A percentile compares a stretch with the other conserved stretches of the same genome.
phyloP scores from a whole-genome alignment of 2,329 filamentous ascomycete species.

The Fusarium vanettenii region DNA sequence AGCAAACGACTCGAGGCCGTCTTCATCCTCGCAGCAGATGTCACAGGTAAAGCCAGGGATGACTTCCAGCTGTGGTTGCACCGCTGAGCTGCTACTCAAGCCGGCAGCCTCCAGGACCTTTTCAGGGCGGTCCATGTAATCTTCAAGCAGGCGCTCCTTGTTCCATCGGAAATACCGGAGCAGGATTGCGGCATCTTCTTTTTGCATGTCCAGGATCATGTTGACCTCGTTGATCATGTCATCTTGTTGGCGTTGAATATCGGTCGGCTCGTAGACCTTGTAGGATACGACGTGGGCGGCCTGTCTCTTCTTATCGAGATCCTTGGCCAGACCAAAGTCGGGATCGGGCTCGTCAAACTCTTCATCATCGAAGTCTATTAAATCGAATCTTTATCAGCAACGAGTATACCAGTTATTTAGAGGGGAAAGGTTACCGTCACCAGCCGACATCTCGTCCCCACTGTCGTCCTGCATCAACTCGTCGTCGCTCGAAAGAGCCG shows the following conservation, averaged over 20 bases:
- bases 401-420: not conserved
- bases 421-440: slow-evolving; percentile 57
- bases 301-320: slow-evolving; percentile 76
- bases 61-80: slow-evolving; percentile 74
- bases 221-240: slow-evolving; percentile 90
- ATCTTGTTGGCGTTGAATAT: slow-evolving; percentile 88
- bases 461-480: slow-evolving; percentile 82
- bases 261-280: slow-evolving; percentile 81
- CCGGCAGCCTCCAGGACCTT: slow-evolving; percentile 87
- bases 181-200: slow-evolving; percentile 91
- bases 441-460: slow-evolving; percentile 74
- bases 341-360: slow-evolving; percentile 69
- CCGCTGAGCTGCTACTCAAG: slow-evolving; percentile 72
- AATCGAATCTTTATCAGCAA: slow-evolving; percentile 24
- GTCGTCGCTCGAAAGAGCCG: slow-evolving; percentile 79
- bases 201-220: slow-evolving; percentile 87
- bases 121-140: slow-evolving; percentile 91
- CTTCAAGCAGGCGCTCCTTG: slow-evolving; percentile 92
- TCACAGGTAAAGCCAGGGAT: slow-evolving; percentile 87
- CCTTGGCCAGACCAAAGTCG: slow-evolving; percentile 66
- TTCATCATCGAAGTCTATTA: slow-evolving; percentile 66
- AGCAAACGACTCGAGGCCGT: slow-evolving; percentile 83
- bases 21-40: slow-evolving; percentile 93
- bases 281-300: slow-evolving; percentile 87
- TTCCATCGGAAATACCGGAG: slow-evolving; percentile 94